Base-by-base conservation (phyloP, 2,329 filamentous ascomycete genomes). In the Alternaria longipes region DNA sequence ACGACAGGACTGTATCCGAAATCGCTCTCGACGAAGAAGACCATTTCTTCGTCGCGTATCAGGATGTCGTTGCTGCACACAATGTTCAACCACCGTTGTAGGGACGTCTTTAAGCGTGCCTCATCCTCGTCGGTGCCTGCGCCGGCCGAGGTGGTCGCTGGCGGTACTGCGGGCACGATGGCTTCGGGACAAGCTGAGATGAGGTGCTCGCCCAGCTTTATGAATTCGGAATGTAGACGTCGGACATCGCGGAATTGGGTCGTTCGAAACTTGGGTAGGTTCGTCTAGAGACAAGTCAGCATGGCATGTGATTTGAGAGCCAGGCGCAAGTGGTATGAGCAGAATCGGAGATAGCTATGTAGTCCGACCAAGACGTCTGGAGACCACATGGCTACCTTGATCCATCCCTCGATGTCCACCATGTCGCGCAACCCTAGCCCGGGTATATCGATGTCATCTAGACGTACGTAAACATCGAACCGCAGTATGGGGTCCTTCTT, bases 181-280 rank as follows among this genome's bases (percentile, higher is more conserved):
- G 93, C 91, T 80, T 99, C 95, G 4, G 95, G 95, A 74, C 98
- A 98, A n/a, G 94, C 94, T 24, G 94, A 97, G 78, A 97, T 93
- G 59, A 99, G 84, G 79, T 99, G 95, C 60, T 97, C 92, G 57
- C 91, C 93, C n/a, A 99, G 89, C 81, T 98, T 99, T 66, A 92
- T 86, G 74, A 99, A 99, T 77, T 99, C 95, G 49, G 92, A 93
- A 80, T 99, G 95, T 63, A 96, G 90, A 62, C 95, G 92, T 71
- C 95, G 91, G 68, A 99, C 93, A 80, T 99, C 95, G 75, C 95
- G 93, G 82, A 97, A 99, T 79, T 99, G 95, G 5, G 95, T 99
- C 0, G 95, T 99, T 72, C 95, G 89, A 80, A 97, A 99, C 70
- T 94, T 94, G 54, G 94, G 94, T n/a, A 99, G 90, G 81, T 99